phyloP scores from a whole-genome alignment of 257 asterid species.

The Ballota nigra region DNA sequence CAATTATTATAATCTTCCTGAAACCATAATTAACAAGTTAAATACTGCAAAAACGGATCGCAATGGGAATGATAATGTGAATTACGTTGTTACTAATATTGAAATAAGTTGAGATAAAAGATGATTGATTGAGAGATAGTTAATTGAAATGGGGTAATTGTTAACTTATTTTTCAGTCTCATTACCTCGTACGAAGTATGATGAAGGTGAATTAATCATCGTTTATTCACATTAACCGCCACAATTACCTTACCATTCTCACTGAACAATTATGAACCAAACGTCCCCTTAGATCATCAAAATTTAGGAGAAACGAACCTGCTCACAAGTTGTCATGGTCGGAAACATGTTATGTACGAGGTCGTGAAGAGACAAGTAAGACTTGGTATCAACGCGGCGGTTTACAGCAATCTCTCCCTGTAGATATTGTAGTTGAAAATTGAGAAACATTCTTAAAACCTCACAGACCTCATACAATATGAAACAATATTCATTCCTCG shows the following conservation, averaged over 20 bases:
- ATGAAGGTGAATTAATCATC: too few species aligned
- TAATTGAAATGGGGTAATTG: too few species aligned
- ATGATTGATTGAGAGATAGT: too few species aligned
- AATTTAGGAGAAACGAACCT: conserved; percentile 46
- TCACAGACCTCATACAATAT: not conserved
- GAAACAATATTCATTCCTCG: not conserved
- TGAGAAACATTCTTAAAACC: conserved; percentile 6
- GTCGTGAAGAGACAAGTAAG: conserved; percentile 65
- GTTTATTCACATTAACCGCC: too few species aligned
- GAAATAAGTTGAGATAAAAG: too few species aligned
- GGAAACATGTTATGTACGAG: conserved; percentile 92
- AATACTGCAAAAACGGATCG: not conserved
- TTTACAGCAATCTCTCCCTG: conserved; percentile 94
- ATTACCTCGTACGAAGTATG: too few species aligned
- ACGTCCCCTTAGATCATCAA: not conserved
- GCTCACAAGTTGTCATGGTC: conserved; percentile 49
- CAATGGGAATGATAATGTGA: too few species aligned
- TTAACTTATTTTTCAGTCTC: too few species aligned
- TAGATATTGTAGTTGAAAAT: conserved; percentile 3
- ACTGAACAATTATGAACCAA: too few species aligned
- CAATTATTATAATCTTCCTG: conserved; percentile 86
- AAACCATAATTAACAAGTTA: conserved; percentile 13
- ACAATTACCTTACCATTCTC: too few species aligned
- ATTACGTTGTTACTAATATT: too few species aligned
- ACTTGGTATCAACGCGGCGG: conserved; percentile 61